Conservation (phyloP, 768 basidiomycete genomes). For the Podaxis sp. region DNA sequence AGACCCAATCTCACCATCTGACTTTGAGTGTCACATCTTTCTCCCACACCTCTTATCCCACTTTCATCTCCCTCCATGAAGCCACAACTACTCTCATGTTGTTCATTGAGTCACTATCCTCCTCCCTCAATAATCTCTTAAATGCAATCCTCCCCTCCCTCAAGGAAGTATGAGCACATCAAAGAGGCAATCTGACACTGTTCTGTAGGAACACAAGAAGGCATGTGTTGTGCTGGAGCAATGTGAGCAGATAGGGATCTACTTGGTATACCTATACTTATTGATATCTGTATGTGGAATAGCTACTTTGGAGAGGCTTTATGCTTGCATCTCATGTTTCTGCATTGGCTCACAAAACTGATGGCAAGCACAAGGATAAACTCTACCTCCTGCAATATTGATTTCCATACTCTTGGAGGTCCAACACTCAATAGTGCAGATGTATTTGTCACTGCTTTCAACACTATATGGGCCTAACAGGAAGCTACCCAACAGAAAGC, state of each 20-base stretch:
- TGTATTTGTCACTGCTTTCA: conserved; percentile 76
- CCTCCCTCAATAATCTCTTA: conserved; percentile 71
- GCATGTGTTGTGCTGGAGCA: conserved; percentile 89
- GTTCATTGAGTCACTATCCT: conserved; percentile 73
- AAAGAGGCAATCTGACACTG: conserved; percentile 63
- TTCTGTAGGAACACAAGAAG: conserved; percentile 71
- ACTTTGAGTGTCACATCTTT: conserved; percentile 88
- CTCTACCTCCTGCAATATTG: conserved; percentile 46
- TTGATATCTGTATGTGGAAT: conserved; percentile 91
- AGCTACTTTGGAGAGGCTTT: conserved; percentile 92
- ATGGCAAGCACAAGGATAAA: conserved; percentile 26
- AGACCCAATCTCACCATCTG: conserved; percentile 82
- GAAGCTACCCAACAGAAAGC: conserved; percentile 88
- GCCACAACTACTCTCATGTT: conserved; percentile 72
- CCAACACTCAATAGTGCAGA: conserved; percentile 63
- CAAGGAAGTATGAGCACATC: conserved; percentile 74
- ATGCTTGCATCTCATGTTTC: conserved; percentile 76
- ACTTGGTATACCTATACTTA: conserved; percentile 85
- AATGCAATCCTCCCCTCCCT: conserved; percentile 69
- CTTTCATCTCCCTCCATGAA: conserved; percentile 84
- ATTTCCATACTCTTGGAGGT: conserved; percentile 66
- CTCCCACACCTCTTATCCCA: conserved; percentile 88
- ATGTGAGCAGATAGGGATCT: conserved; percentile 92
- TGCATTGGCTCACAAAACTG: conserved; percentile 34
- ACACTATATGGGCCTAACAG: conserved; percentile 78